Base-by-base conservation (phyloP, 108 stramenopile species). In the Mediolabrus comicus region DNA sequence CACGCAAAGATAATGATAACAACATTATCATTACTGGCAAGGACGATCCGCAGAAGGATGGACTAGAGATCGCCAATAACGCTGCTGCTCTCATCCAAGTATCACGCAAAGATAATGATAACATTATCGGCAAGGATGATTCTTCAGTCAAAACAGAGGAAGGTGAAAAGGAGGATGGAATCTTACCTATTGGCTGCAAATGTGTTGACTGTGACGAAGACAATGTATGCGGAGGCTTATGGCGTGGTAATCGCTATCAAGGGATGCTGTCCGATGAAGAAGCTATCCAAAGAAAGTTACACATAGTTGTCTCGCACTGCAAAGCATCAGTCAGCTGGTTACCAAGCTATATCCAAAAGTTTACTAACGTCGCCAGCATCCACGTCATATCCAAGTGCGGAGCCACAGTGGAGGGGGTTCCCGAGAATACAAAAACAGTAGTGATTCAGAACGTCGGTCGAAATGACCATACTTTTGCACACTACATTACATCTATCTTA, bases 381-480 rank as follows among this genome's bases (percentile, higher is more conserved):
- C 70, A 70, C 54, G 30, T 82, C 2, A 36, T 77, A 14, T 53
- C 71, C 11, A 82, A 82, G 49, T 82, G 81, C 49, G 75, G 65
- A 14, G 10, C 66, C 4, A 39, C 43, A 5, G 75, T 81, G 19
- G 12, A 41, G 9, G 80, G 80, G 2, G 75, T 59, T 22, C 73
- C 68, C 1, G 24, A 64, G 4, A 13, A 32, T 3, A 22, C 80
- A 2, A 66, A 5, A 0, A 72, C 67, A 38, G 25, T 67, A 17
- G 55, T 59, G 38, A 19, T 83, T 5, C 73, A 67, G 13, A 83
- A 83, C 59, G 74, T 83, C 9, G 77, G 82, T 1, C 67, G 82
- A 32, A 67, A 65, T 19, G 82, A 83, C 27, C 82, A 83, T 46
- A 41, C 82, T 8, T 83, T 70, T 61, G 77, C 78, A 17, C 62